These are phyloP conservation scores for Lineolata rhizophorae DNA, from an alignment of 495 filamentous ascomycete genomes.

Conservation along the genomic window DNA sequence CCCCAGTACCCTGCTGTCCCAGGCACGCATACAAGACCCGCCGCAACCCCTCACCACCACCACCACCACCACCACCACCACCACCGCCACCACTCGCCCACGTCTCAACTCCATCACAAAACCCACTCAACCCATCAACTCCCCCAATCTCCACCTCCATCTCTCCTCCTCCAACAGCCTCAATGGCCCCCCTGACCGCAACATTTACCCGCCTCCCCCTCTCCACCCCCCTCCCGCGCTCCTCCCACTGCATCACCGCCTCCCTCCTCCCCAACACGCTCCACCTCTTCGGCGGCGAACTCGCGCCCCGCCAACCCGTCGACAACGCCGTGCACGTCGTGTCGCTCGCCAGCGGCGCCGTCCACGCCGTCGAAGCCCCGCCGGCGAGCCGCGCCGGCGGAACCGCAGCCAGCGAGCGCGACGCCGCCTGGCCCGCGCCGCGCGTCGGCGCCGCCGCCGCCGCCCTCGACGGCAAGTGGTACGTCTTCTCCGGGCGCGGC, in stretches of 20 bases:
- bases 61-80: too few relatives aligned
- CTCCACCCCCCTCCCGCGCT: slow-evolving; percentile 9
- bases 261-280: slow-evolving; percentile 6
- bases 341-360: slow-evolving; percentile 4
- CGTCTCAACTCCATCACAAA: too few relatives aligned
- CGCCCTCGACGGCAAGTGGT: slow-evolving; percentile 23
- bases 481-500: slow-evolving; percentile 34
- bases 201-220: slow-evolving; percentile 6
- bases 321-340: slow-evolving; percentile 15
- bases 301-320: slow-evolving; percentile 15
- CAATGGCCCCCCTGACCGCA: not conserved
- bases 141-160: too few relatives aligned
- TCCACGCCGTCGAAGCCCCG: slow-evolving; percentile 3
- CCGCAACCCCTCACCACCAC: too few relatives aligned
- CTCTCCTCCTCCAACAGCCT: too few relatives aligned
- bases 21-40: too few relatives aligned
- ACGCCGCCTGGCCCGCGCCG: slow-evolving; percentile 17
- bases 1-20: too few relatives aligned
- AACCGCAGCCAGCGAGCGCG: not conserved
- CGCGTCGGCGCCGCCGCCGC: slow-evolving; percentile 28
- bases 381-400: slow-evolving; percentile 3
- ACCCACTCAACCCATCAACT: too few relatives aligned
- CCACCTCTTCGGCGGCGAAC: slow-evolving; percentile 18
- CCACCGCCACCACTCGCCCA: too few relatives aligned
- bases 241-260: slow-evolving; percentile 12